These are phyloP conservation scores for Tetrapisispora namnaoensis DNA, from an alignment of 805 yeast genomes.

Conservation along the genomic window DNA sequence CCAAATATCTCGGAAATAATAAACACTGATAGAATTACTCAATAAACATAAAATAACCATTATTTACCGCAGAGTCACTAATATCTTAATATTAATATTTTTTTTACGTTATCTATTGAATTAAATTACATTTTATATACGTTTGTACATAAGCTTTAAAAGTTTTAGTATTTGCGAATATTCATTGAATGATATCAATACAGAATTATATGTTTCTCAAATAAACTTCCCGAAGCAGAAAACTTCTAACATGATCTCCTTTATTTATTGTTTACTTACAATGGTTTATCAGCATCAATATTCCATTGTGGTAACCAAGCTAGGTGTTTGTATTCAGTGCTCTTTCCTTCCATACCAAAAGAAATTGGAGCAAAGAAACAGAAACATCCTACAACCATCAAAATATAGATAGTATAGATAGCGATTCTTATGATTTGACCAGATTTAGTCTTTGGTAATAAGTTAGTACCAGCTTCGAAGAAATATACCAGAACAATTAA, in stretches of 20 bases:
- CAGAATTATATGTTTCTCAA: neutral
- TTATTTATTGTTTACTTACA: neutral
- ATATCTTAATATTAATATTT: neutral
- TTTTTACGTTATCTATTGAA: neutral
- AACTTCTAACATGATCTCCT: neutral
- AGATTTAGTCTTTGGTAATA: conserved; percentile 21
- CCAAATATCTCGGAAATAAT: conserved; percentile 19
- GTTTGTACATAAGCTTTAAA: neutral
- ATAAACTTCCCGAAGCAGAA: neutral
- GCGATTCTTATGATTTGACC: conserved; percentile 19
- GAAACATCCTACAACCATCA: conserved; percentile 42
- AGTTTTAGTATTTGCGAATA: neutral
- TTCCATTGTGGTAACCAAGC: conserved; percentile 44
- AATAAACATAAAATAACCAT: conserved; percentile 19
- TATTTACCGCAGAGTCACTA: neutral
- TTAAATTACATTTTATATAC: conserved; percentile 2
- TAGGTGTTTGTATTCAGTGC: conserved; percentile 33
- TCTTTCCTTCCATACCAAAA: conserved; percentile 53
- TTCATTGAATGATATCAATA: neutral
- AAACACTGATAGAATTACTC: conserved; percentile 28
- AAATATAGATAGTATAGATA: conserved; percentile 35
- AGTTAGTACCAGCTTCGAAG: conserved; percentile 37
- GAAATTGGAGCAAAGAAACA: conserved; percentile 53
- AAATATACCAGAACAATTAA: conserved; percentile 45
- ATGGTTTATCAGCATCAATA: conserved; percentile 20